Base-by-base conservation (phyloP, 1,284 basidiomycete species). In the Marasmius oreades region DNA sequence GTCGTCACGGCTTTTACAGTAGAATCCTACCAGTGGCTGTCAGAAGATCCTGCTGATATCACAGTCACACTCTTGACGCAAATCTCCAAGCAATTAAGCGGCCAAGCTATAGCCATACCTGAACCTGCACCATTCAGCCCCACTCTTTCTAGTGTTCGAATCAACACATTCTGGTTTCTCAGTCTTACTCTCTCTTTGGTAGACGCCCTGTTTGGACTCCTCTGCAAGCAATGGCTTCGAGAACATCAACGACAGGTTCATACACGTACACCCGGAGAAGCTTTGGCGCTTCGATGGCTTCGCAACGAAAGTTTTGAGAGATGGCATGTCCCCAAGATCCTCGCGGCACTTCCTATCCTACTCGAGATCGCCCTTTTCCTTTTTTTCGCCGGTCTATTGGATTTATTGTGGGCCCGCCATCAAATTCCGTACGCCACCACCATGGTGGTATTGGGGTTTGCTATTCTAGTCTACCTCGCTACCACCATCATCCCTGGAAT, bases 171-270 rank as follows among this genome's bases (percentile, higher is more conserved):
- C 4, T 53, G 58, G 55, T 56, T 59, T 39, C 54, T 56, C 43
- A 59, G 58, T 20, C 55, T 59, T 12, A 47, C 44, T 26, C 36
- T 59, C 8, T 23, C 51, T 0, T 42, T 59, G 3, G 22, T 51
- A 12, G 31, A 55, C 0, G 58, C 51, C 12, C 37, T 56, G 6
- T 22, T 56, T n/a, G 51, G 51, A 0, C 51, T 59, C 1, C 51
- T 59, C 3, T 52, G 54, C 51, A 59, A 59, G 33, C 58, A 59
- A 44, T 59, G 55, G 58, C 33, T 59, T 3, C 42, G 58, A n/a
- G 59, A 52, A 33, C 48, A 54, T 48, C 31, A 36, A 5, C 56
- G 51, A 11, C 51, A 57, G 16, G 34, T 33, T 12, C 14, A n/a
- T 16, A 57, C 51, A 12, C 31, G 23, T 5, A 39, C 36, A 3